Base-by-base conservation (phyloP, 2,329 filamentous ascomycete species). In the Aureobasidium musti region DNA sequence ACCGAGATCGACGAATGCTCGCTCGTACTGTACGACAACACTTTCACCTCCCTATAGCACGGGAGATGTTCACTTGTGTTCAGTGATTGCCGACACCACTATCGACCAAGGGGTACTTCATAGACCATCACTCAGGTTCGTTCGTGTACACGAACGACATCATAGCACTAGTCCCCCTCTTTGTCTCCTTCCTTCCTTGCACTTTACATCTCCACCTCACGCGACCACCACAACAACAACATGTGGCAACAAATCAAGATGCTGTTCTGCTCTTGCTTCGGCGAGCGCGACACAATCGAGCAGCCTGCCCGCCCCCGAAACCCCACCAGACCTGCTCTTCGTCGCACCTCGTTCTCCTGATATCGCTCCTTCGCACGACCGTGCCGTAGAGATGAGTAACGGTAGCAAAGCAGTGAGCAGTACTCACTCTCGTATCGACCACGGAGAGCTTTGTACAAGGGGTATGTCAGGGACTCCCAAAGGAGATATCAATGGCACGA, bases 301-400 rank as follows among this genome's bases (percentile, higher is more conserved):
- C 26, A 37, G 13, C 57, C 57, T 35, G 19, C 39, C 19, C 41
- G 30, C 3, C 35, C 57, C 26, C 41, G 41, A 7, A 61, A 47
- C 43, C 28, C 28, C 11, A 37, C 43, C 10, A 47, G 57, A 49
- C 57, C 57, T 49, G 57, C 57, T 35, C 11, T 37, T 23, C 57
- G 30, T 61, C 57, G 57, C n/a, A 37, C 28, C 21, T 61, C 57
- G 3, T 61, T 61, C 57, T 49, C 41, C 14, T 61, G 57, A 61
- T 17, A 4, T 10, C 39, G 11, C n/a, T 37, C 5, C 30, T 49
- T n/a, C 17, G 35, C 5, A 8, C 17, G 19, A n/a, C 11, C 57
- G 2, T 23, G 28, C 3, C 19, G n/a, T 28, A 61, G n/a, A 11
- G 13, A 26, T 30, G 26, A n/a, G 35, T 1, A 61, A 10, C 28